Percentiles rank a stretch among this genome's conserved stretches.
phyloP scores from a whole-genome alignment of 495 filamentous ascomycete species.

The Wilcoxina mikolae region DNA sequence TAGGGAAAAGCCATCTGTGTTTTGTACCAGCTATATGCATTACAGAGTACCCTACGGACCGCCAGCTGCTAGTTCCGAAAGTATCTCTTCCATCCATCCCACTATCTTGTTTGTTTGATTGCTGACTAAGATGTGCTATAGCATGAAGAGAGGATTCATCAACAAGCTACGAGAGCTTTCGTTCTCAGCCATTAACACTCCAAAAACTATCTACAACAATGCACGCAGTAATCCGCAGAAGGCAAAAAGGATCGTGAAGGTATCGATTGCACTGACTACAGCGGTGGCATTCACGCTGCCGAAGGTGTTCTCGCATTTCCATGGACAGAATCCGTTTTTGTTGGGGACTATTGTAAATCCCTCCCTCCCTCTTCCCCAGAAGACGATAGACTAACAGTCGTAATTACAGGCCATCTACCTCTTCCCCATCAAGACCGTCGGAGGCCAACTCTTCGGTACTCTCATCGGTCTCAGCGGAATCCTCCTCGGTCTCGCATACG shows the following conservation, averaged over 20 bases:
- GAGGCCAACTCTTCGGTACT: constrained; percentile 23
- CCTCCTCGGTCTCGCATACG: constrained; percentile 18
- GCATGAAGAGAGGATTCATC: background rate
- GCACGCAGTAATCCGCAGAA: constrained; percentile 13
- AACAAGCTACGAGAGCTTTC: background rate
- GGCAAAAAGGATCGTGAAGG: constrained; percentile 20
- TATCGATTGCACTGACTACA: constrained; percentile 20
- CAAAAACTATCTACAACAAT: background rate
- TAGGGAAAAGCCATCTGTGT: too few species aligned
- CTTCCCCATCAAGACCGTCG: constrained; percentile 24
- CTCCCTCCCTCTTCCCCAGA: background rate
- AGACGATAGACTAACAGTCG: background rate
- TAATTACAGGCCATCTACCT: constrained; percentile 28
- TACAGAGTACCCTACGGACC: background rate
- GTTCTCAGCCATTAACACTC: background rate
- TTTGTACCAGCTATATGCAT: background rate
- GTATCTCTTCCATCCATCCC: background rate
- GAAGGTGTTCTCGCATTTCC: constrained; percentile 14
- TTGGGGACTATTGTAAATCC: constrained; percentile 25
- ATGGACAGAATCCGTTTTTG: constrained; percentile 23
- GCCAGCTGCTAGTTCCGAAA: background rate
- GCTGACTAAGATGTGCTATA: background rate
- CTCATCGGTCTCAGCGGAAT: constrained; percentile 17
- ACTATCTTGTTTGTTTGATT: background rate
- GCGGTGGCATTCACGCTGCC: constrained; percentile 21